A percentile compares a stretch with the other conserved stretches of the same genome.
These are phyloP conservation scores for Blastocystis sp. DNA, from an alignment of 352 stramenopile species.

Conservation along the genomic window DNA sequence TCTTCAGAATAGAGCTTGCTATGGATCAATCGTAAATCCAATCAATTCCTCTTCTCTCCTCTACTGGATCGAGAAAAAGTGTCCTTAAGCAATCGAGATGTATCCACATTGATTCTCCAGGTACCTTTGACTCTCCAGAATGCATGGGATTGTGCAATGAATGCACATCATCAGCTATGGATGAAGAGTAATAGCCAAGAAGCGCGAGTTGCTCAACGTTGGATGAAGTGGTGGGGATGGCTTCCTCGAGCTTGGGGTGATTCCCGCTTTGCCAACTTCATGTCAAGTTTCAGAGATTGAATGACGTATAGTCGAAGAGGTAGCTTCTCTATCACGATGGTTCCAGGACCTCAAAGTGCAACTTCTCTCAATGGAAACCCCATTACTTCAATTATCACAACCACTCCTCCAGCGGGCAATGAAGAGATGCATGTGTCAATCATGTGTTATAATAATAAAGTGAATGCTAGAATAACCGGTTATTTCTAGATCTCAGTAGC, in stretches of 20 bases:
- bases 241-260: constrained; percentile 17
- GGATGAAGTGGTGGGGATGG: constrained; percentile 46
- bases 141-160: constrained; percentile 30
- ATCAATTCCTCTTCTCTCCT: constrained; percentile 14
- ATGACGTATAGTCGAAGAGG: constrained; percentile 17
- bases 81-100: constrained; percentile 6
- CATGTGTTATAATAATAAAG: constrained; percentile 56
- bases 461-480: background rate
- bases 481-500: background rate
- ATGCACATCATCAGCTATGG: constrained; percentile 48
- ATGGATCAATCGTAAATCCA: background rate
- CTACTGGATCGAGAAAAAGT: background rate
- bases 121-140: background rate
- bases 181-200: constrained; percentile 9
- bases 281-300: background rate
- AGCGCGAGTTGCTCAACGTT: background rate
- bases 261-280: constrained; percentile 24
- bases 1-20: constrained; percentile 20
- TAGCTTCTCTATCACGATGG: constrained; percentile 38
- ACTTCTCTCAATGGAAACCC: constrained; percentile 8
- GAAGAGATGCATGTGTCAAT: constrained; percentile 45
- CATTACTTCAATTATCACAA: constrained; percentile 34
- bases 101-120: constrained; percentile 3
- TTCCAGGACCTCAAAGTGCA: background rate
- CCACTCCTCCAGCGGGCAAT: background rate